Base-by-base conservation (phyloP, 495 filamentous ascomycete species). In the Terfezia claveryi region DNA sequence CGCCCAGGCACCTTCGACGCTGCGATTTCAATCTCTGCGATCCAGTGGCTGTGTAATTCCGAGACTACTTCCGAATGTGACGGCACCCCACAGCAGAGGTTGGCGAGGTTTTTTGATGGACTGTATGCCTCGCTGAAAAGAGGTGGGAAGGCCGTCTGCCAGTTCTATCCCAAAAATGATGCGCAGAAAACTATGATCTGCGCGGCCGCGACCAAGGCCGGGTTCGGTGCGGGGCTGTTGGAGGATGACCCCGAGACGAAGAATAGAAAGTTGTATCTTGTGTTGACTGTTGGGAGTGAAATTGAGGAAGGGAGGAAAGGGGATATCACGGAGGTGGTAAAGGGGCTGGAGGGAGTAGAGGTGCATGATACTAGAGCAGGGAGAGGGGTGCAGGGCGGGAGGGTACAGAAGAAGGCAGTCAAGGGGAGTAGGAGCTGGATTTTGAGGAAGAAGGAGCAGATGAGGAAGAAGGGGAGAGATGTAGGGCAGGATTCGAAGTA, bases 11-110 rank as follows among this genome's bases (percentile, higher is more conserved):
- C 82, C 0, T 96, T 98, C 66, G 91, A 98, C 68, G 91, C 88
- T 7, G 91, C 91, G 12, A 85, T 98, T 59, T 85, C 80, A 62
- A 95, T 98, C 62, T 83, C 78, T 67, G 91, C 91, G 2, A 83
- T 98, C 36, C 91, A 98, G 67, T 98, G 91, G 91, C 74, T 98
- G 6, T 98, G 91, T 68, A 95, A 94, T 70, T 91, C 87, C 16
- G 92, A 95, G 64, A 80, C 76, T 53, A 82, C 77, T 61, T 14
- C 41, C 8, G 41, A 46, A 20, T 2, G 14, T 5, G 85, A 92
- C 16, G 87, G 89, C 9, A 81, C 76, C 10, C 77, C 86, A 0
- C 73, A 81, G 27, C 82, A 82, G 9, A 73, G 92, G 14, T 64
- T 98, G 50, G 71, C 74, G 36, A 74, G 91, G 36, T 98, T 98